Evolutionary conservation across 2,329 filamentous ascomycete genomes (phyloP), one percentile per base, ranked within the genome.

Genomic region (Nigrospora oryzae): DNA sequence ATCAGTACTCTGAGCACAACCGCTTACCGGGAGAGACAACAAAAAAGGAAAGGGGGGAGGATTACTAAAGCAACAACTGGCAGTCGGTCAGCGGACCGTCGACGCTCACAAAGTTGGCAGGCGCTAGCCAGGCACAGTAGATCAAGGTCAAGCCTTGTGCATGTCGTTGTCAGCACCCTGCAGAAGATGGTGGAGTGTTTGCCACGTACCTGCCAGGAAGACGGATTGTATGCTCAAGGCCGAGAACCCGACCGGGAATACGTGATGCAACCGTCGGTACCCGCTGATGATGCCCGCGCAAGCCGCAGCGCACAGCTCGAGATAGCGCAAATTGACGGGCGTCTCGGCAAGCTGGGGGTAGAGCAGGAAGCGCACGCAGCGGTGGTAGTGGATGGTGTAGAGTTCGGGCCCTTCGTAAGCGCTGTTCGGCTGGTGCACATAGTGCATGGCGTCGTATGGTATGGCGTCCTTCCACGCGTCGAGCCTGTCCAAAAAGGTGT

Each of bases 331-430:
- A 38, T 60, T 58, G 37, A 57, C 49, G 7, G 56, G 56, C 12
- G 38, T 50, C 45, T 56, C 53, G 3, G 52, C 56, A 3, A 60
- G 51, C 41, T 56, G 50, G 5, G 57, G 57, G 38, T 58, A 60
- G 17, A 60, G 44, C 17, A 60, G 36, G 38, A 57, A 60, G 15
- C 54, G 51, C 16, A 58, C 50, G 35, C 53, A 54, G 40, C 56
- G 55, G 35, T 60, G 49, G 42, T 59, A 60, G 37, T 57, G 57
- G n/a, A 60, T 56, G 4, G 56, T 59, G 41, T 59, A 60, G 30
- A 59, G 46, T 36, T 58, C 56, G 7, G 48, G 19, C 14, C 57
- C 57, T 33, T 60, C 57, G 30, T 54, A 59, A 11, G 56, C 53
- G 11, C 49, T 44, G 31, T 56, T 56, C 13, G 53, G 53, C 28